Evolutionary conservation across 2,329 filamentous ascomycete genomes (phyloP).

Genomic region (Rosellinia necatrix): DNA sequence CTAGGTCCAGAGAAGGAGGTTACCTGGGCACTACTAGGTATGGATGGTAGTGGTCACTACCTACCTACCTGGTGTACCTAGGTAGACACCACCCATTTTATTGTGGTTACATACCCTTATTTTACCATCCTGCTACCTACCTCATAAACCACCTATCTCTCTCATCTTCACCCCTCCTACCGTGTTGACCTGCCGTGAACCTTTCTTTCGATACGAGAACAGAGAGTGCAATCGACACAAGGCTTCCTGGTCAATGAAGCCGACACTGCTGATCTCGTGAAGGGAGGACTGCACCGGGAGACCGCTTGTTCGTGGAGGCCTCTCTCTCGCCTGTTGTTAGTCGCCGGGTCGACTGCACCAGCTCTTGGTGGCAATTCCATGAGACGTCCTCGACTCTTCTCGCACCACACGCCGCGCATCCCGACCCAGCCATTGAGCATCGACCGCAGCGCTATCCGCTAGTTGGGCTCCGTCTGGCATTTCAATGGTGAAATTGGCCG

Average conservation of each 20-base stretch:
- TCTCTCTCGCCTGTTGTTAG: neutral
- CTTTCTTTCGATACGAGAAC: neutral
- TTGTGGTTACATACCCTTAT: too few relatives aligned
- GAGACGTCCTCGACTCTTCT: neutral
- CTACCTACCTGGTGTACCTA: conserved; percentile 10
- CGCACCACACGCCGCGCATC: conserved; percentile 1
- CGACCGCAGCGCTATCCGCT: neutral
- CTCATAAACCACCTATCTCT: conserved; percentile 18
- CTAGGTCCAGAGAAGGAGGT: neutral
- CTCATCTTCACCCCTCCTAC: conserved; percentile 16
- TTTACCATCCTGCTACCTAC: too few relatives aligned
- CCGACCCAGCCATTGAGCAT: conserved; percentile 8
- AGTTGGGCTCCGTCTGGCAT: neutral
- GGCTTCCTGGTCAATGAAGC: neutral
- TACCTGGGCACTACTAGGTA: neutral
- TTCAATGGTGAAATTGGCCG: conserved; percentile 1
- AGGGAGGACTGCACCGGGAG: conserved; percentile 1
- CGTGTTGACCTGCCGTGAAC: neutral
- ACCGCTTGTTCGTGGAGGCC: conserved; percentile 5
- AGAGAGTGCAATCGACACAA: neutral
- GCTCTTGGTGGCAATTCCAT: neutral
- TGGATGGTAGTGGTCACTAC: too few relatives aligned
- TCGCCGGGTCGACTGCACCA: conserved; percentile 1
- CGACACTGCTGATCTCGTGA: neutral
- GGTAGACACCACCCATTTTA: neutral